A percentile compares a stretch with the other conserved stretches of the same genome.
phyloP scores from a whole-genome alignment of 116 monocot species.

The Cymodocea nodosa region DNA sequence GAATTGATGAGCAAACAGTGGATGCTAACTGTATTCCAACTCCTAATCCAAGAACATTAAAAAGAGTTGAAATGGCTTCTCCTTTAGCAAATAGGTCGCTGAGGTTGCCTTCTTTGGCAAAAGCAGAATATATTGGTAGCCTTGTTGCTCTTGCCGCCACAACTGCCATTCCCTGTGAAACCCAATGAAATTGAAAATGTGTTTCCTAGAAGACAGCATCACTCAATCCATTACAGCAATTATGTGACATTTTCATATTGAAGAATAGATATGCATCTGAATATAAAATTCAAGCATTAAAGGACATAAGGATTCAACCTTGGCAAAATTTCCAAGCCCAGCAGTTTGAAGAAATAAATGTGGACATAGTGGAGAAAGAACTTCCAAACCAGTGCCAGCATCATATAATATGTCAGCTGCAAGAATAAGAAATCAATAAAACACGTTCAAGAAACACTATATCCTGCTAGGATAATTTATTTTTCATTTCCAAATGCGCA shows the following conservation, averaged over 20 bases:
- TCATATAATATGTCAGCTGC: slow-evolving; percentile 94
- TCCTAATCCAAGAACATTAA: slow-evolving; percentile 82
- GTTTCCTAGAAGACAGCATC: not conserved
- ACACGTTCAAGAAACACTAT: not conserved
- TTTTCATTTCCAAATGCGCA: slow-evolving; percentile 10
- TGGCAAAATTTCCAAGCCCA: slow-evolving; percentile 91
- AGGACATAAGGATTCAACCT: slow-evolving; percentile 24
- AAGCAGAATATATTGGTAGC: slow-evolving; percentile 94
- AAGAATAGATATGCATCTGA: too few relatives aligned
- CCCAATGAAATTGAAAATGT: not conserved
- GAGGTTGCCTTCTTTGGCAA: slow-evolving; percentile 95
- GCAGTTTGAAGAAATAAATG: slow-evolving; percentile 91
- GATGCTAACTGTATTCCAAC: slow-evolving; percentile 89
- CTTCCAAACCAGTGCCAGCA: slow-evolving; percentile 81
- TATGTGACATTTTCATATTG: too few relatives aligned
- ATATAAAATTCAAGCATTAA: too few relatives aligned
- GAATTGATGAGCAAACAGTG: slow-evolving; percentile 90
- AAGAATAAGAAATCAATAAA: slow-evolving; percentile 5
- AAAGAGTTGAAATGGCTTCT: slow-evolving; percentile 94
- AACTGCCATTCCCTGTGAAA: slow-evolving; percentile 84
- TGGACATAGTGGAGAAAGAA: slow-evolving; percentile 90
- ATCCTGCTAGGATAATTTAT: not conserved
- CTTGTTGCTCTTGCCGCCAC: slow-evolving; percentile 97
- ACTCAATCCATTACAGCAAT: too few relatives aligned
- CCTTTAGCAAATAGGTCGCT: slow-evolving; percentile 98